These are phyloP conservation scores for Arthrinium phaeospermum DNA, from an alignment of 2,329 filamentous ascomycete species.

Conservation along the genomic window DNA sequence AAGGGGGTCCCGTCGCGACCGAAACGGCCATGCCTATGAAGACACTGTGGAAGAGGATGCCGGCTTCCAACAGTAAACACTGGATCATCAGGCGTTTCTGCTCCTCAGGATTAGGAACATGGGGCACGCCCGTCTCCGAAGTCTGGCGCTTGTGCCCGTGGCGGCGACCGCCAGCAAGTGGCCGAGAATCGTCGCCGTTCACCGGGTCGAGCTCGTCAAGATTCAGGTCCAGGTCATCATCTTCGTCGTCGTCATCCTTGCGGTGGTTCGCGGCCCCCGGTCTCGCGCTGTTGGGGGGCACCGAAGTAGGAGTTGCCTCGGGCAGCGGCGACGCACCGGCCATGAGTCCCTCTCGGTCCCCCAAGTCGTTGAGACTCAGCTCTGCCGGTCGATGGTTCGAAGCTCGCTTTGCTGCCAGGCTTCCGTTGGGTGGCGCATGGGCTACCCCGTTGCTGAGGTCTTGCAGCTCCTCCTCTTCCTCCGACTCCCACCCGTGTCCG, in stretches of 20 bases:
- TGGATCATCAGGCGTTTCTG: constrained; percentile 74
- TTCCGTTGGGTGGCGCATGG: constrained; percentile 35
- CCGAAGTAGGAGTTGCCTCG: constrained; percentile 52
- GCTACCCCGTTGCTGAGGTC: constrained; percentile 31
- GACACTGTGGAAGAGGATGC: constrained; percentile 83
- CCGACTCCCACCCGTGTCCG: constrained; percentile 52
- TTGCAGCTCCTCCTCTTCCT: constrained; percentile 42
- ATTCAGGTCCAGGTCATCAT: constrained; percentile 64
- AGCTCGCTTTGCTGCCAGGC: constrained; percentile 46
- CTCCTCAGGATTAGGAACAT: constrained; percentile 56
- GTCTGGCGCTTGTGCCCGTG: constrained; percentile 24
- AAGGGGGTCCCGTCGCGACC: constrained; percentile 79
- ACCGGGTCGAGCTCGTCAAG: constrained; percentile 64
- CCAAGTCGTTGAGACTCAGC: constrained; percentile 58
- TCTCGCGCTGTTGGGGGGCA: constrained; percentile 28
- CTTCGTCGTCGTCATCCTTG: constrained; percentile 48
- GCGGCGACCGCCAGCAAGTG: constrained; percentile 32
- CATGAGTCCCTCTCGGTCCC: constrained; percentile 61
- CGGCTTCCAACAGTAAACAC: constrained; percentile 80
- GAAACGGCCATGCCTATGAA: constrained; percentile 89
- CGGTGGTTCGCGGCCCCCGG: constrained; percentile 31
- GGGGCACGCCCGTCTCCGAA: constrained; percentile 36
- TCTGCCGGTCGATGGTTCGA: constrained; percentile 50
- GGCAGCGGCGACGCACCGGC: constrained; percentile 64
- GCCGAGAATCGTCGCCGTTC: constrained; percentile 37